Evolutionary conservation across 192 early-diverging fungal species (phyloP).

Genomic region (Thoreauomyces humboldtii): DNA sequence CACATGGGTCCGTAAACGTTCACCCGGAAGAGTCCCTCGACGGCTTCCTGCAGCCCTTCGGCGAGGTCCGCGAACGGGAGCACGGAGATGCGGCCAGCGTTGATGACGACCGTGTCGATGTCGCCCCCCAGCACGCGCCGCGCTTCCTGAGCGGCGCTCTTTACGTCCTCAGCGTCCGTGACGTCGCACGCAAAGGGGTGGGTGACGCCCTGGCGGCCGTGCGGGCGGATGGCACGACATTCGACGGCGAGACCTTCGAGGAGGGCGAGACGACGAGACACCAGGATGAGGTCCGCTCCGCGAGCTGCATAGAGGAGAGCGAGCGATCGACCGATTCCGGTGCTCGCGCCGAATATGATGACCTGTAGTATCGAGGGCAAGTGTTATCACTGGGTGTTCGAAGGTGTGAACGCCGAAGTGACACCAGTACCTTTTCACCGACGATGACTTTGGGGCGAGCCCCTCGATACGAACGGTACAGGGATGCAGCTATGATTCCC

Average conservation of each 20-base stretch:
- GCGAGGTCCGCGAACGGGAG: constrained; percentile 62
- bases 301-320: constrained; percentile 64
- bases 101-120: constrained; percentile 73
- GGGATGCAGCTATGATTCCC: no score
- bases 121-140: constrained; percentile 28
- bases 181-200: constrained; percentile 51
- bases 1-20: constrained; percentile 35
- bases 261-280: constrained; percentile 56
- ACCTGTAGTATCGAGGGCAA: no score
- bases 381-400: no score
- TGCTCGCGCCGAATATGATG: constrained; percentile 74
- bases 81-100: constrained; percentile 75
- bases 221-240: no score
- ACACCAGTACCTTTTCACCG: no score
- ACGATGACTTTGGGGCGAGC: no score
- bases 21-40: constrained; percentile 24
- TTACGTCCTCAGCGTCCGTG: constrained; percentile 50
- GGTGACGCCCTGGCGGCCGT: no score
- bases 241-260: constrained; percentile 50
- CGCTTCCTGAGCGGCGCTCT: constrained; percentile 23
- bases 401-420: no score
- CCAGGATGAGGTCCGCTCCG: constrained; percentile 62
- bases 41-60: constrained; percentile 34
- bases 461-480: no score
- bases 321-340: constrained; percentile 70